Evolutionary conservation across 2,329 filamentous ascomycete species (phyloP), one percentile per base, ranked within the genome.

Genomic region (Aspergillus ochraceus): DNA sequence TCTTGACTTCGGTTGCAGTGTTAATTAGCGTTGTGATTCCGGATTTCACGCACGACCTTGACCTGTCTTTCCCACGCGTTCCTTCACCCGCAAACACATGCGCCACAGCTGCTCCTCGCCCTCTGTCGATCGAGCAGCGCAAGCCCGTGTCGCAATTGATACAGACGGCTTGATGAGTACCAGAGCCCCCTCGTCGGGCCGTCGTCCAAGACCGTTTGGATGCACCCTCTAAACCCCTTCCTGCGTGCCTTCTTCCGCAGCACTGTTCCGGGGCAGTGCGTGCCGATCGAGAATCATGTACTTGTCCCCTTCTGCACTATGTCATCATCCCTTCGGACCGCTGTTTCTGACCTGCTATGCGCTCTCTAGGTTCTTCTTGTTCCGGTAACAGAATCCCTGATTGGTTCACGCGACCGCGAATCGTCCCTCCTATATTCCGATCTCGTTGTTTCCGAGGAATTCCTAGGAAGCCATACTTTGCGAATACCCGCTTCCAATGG

Each of bases 151-250:
- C 65, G 64, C 39, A 63, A 67, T 58, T 65, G 54, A 67, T 57
- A 64, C 55, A 58, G 57, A 68, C 71, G 73, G 67, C 73, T 77
- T 76, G 70, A 77, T 77, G 74, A 73, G 68, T 71, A 65, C 70
- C 66, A 60, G 69, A 68, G 65, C 58, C 65, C 57, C 58, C 70
- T 63, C 66, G 61, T 67, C 64, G 73, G 73, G 71, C 71, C 70
- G 70, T 74, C 69, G 69, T 76, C 75, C 76, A 74, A 76, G 71
- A 76, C 68, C 74, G 76, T 77, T 77, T 90, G 89, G 88, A 97
- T 97, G 93, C 93, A 93, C 89, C 92, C 95, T 83, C 86, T 98
- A 88, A 99, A 99, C 81, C 95, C 95, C 77, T 98, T 97, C 81
- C 86, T 99, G 79, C 89, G 91, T 84, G 92, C 94, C 84, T 98